Conservation (phyloP, 2,329 filamentous ascomycete genomes). For the Colletotrichum salicis region DNA sequence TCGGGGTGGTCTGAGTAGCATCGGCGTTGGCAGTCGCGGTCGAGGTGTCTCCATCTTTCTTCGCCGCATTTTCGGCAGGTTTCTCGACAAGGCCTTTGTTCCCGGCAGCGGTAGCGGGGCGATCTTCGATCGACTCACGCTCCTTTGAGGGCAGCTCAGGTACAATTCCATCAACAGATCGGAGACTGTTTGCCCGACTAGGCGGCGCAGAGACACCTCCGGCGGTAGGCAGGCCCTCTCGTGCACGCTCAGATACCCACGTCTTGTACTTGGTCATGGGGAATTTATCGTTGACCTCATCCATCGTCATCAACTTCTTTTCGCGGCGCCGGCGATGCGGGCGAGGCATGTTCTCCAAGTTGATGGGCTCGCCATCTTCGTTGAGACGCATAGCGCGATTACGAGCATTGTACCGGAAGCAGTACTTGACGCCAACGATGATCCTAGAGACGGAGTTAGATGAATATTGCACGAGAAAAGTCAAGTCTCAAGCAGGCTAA, state of each 20-base stretch:
- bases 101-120: constrained; percentile 15
- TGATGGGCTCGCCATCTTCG: constrained; percentile 89
- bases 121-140: constrained; percentile 54
- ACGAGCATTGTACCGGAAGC: constrained; percentile 96
- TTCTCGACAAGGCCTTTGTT: constrained; percentile 28
- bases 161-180: constrained; percentile 69
- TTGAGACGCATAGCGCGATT: constrained; percentile 82
- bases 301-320: constrained; percentile 99
- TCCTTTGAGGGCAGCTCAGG: constrained; percentile 50
- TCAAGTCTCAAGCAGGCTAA: constrained; percentile 59
- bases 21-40: constrained; percentile 2
- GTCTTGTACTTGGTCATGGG: constrained; percentile 96
- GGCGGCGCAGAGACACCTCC: constrained; percentile 83
- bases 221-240: constrained; percentile 82
- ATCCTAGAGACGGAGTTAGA: constrained; percentile 73
- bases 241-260: constrained; percentile 86
- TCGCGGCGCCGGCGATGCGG: constrained; percentile 88
- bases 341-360: constrained; percentile 84
- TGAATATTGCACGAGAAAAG: not conserved
- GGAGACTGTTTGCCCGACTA: constrained; percentile 79
- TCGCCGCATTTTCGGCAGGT: constrained; percentile 7
- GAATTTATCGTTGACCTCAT: constrained; percentile 98
- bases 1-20: constrained; percentile 13
- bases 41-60: constrained; percentile 26
- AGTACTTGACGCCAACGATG: constrained; percentile 99